phyloP scores from a whole-genome alignment of 257 asterid species.

The Primulina tabacum region DNA sequence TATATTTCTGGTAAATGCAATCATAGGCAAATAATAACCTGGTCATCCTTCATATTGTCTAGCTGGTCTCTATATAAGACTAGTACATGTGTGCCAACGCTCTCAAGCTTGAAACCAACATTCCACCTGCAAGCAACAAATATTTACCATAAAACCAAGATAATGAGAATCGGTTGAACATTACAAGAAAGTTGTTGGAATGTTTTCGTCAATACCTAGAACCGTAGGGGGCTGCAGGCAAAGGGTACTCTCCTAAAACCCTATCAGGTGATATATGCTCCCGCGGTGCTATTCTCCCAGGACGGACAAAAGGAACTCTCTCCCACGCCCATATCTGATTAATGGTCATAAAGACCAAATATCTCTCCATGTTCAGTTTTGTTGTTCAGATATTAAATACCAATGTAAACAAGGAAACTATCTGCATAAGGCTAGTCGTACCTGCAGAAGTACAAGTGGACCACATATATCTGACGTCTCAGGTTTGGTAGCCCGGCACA shows the following conservation, averaged over 20 bases:
- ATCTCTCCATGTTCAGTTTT: constrained; percentile 18
- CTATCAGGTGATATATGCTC: constrained; percentile 48
- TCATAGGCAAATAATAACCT: constrained; percentile 34
- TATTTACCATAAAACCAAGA: constrained; percentile 8
- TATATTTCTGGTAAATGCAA: not conserved
- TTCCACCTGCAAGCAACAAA: constrained; percentile 58
- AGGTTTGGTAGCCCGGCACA: constrained; percentile 72
- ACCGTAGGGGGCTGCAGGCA: constrained; percentile 76
- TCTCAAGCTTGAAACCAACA: constrained; percentile 80
- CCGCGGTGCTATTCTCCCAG: constrained; percentile 71
- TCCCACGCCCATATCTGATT: constrained; percentile 86
- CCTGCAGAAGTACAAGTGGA: constrained; percentile 79
- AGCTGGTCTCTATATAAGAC: constrained; percentile 50
- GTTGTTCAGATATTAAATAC: constrained; percentile 14
- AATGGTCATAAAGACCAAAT: constrained; percentile 18
- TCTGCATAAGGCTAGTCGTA: constrained; percentile 23
- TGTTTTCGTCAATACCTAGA: constrained; percentile 46
- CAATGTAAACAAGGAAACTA: constrained; percentile 13
- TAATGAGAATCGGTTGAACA: not conserved
- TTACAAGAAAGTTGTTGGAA: constrained; percentile 6
- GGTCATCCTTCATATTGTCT: constrained; percentile 64
- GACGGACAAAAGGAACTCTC: constrained; percentile 72
- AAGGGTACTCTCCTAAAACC: constrained; percentile 39
- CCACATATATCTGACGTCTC: constrained; percentile 82
- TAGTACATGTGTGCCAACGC: constrained; percentile 60